phyloP scores from a whole-genome alignment of 2,329 filamentous ascomycete genomes.

The Bipolaris oryzae region DNA sequence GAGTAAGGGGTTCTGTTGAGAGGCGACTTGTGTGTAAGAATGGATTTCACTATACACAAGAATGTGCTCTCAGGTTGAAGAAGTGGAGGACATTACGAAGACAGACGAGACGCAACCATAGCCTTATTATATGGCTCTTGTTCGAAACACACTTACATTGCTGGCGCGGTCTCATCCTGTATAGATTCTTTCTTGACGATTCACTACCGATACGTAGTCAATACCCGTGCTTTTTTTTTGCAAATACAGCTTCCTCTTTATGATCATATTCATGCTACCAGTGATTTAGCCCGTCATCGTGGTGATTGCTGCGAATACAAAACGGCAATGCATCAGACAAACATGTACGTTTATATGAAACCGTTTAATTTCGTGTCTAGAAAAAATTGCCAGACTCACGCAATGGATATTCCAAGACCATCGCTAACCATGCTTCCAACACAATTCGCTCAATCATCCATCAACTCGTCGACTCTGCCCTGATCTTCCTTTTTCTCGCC shows the following conservation, averaged over 20 bases:
- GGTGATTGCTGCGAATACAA: background rate
- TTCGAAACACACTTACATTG: background rate
- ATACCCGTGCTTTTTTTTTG: constrained; percentile 20
- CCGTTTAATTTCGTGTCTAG: too few relatives aligned
- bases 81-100: background rate
- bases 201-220: constrained; percentile 8
- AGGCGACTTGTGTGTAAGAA: background rate
- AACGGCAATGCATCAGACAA: too few relatives aligned
- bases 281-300: too few relatives aligned
- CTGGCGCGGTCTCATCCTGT: constrained; percentile 2
- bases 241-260: background rate
- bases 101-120: background rate
- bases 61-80: background rate
- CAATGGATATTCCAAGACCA: too few relatives aligned
- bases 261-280: background rate
- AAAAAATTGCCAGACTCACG: too few relatives aligned
- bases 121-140: background rate
- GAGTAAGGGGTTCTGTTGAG: constrained; percentile 5
- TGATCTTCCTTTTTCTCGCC: background rate
- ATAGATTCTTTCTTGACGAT: constrained; percentile 16
- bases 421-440: too few relatives aligned
- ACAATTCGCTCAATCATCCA: background rate
- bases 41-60: background rate
- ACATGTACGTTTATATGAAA: too few relatives aligned
- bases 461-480: background rate